Evolutionary conservation across 495 filamentous ascomycete species (phyloP), one percentile per base, ranked within the genome.

Genomic region (Penicillium argentinense): DNA sequence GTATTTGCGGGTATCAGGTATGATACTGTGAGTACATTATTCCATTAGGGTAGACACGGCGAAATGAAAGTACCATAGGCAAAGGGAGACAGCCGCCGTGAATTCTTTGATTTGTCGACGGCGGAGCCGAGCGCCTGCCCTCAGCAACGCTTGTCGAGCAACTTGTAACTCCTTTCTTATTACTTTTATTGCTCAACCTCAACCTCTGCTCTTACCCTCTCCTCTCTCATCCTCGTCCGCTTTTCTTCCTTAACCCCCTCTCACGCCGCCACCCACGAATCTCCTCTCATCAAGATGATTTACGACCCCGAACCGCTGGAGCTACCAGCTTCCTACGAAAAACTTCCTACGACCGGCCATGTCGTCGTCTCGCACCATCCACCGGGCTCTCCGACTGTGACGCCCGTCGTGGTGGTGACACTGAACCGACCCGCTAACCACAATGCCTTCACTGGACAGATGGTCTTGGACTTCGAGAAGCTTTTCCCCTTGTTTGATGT

Each of bases 361-460:
- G 77, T 85, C 54, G 65, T 69, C 17, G 56, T 81, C 52, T 72
- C 72, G 14, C 79, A 85, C 48, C 62, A 80, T 51, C 79, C 79
- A 0, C 34, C 50, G 0, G 65, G 66, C 14, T 70, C 80, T 0
- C 53, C 71, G 18, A 67, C 66, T 14, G 68, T 72, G 6, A 85
- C 82, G 0, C 73, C 72, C 3, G 69, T 83, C 26, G 69, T 85
- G 14, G 57, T 85, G 22, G 66, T 84, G 23, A 76, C 71, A 3
- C 71, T 85, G 54, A 73, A 83, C 60, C 73, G 83, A 0, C 82
- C 80, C 0, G 58, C 66, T 2, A 79, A 81, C 29, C 67, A 79
- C 66, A 86, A 85, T 79, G 81, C 82, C 40, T 85, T 84, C 62
- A 85, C 80, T 9, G 43, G 49, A 17, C 62, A 59, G 14, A 84